Conservation (phyloP, 2,329 filamentous ascomycete genomes). For the Aulographum hederae region DNA sequence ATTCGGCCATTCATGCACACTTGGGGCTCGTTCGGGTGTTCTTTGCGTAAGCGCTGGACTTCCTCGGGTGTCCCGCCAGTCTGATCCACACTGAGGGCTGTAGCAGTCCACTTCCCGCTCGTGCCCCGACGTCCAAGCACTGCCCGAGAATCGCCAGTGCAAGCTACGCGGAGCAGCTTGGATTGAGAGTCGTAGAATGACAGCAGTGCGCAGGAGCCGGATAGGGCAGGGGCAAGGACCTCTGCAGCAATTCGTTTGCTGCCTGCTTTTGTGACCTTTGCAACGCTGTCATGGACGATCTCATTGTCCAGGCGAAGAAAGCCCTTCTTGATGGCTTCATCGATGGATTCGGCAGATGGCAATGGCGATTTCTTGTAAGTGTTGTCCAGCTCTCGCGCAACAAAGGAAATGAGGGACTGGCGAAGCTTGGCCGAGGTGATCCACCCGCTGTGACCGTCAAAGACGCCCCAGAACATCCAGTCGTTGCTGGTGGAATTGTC, state of each 20-base stretch:
- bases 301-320: conserved; percentile 83
- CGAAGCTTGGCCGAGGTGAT: conserved; percentile 92
- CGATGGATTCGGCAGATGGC: conserved; percentile 65
- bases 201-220: conserved; percentile 89
- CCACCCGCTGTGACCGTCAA: conserved; percentile 95
- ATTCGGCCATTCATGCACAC: conserved; percentile 82
- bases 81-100: conserved; percentile 77
- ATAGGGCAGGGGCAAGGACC: conserved; percentile 77
- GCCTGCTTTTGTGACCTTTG: conserved; percentile 75
- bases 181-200: conserved; percentile 88
- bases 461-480: conserved; percentile 99
- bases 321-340: conserved; percentile 79
- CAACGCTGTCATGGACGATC: conserved; percentile 82
- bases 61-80: conserved; percentile 81
- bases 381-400: conserved; percentile 78
- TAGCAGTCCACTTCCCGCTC: conserved; percentile 85
- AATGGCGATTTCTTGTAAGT: conserved; percentile 49
- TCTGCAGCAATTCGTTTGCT: conserved; percentile 86
- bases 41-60: conserved; percentile 59
- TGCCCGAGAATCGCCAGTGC: conserved; percentile 89
- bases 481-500: conserved; percentile 47
- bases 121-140: conserved; percentile 64
- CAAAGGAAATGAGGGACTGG: conserved; percentile 79
- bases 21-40: conserved; percentile 77
- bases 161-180: conserved; percentile 80